Evolutionary conservation across 2,329 filamentous ascomycete genomes (phyloP).

Genomic region (Venturia carpophila): DNA sequence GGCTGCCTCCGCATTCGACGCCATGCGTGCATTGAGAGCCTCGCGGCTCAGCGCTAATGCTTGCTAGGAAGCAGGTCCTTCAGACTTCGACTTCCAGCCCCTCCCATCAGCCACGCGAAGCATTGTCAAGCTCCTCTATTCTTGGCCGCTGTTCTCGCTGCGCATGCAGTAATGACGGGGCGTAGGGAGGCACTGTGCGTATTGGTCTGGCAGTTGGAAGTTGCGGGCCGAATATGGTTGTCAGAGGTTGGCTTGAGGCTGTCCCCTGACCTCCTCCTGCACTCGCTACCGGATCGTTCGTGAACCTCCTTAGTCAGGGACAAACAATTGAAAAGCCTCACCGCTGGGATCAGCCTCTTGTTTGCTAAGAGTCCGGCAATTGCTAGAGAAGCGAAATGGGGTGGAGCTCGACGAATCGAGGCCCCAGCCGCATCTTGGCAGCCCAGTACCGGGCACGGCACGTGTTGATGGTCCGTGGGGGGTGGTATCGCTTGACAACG

Average conservation of each 20-base stretch:
- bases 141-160: background rate
- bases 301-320: background rate
- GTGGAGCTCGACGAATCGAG: background rate
- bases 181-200: background rate
- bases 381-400: background rate
- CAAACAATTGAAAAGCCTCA: background rate
- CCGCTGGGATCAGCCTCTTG: background rate
- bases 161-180: background rate
- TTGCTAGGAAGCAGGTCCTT: background rate
- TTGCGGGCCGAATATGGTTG: background rate
- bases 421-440: background rate
- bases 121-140: background rate
- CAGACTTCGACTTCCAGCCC: background rate
- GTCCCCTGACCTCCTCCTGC: background rate
- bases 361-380: background rate
- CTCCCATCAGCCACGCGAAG: background rate
- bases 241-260: background rate
- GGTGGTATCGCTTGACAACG: no score
- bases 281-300: background rate
- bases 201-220: background rate
- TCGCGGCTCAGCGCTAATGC: background rate
- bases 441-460: background rate
- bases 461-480: no score
- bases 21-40: constrained; percentile 4
- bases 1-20: background rate